Evolutionary conservation across 1,284 basidiomycete species (phyloP).

Genomic region (Cutaneotrichosporon mucoides): DNA sequence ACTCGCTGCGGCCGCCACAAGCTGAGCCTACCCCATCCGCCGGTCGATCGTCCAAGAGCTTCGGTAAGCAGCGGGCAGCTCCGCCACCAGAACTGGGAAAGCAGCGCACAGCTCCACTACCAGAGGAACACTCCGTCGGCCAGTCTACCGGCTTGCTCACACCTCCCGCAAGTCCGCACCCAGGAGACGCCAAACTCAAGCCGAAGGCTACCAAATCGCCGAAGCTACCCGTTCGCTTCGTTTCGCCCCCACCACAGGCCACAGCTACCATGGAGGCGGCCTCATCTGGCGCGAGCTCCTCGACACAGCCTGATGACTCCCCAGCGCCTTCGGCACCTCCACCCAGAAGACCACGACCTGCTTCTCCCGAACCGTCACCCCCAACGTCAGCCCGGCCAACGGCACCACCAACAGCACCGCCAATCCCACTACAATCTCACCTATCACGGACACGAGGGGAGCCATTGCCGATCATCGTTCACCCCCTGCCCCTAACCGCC

Average conservation of each 20-base stretch:
- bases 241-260: neutral
- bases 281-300: neutral
- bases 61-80: too few relatives aligned
- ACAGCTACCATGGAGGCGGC: too few relatives aligned
- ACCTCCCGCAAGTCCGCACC: constrained; percentile 7
- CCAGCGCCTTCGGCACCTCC: too few relatives aligned
- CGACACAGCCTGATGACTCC: too few relatives aligned
- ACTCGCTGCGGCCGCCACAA: too few relatives aligned
- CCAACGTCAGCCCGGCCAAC: too few relatives aligned
- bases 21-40: too few relatives aligned
- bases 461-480: constrained; percentile 11
- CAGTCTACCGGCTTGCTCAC: constrained; percentile 4
- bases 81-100: neutral
- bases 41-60: too few relatives aligned
- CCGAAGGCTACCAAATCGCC: neutral
- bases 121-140: neutral
- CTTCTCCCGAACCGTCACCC: too few relatives aligned
- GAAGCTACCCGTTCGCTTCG: neutral
- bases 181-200: neutral
- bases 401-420: neutral
- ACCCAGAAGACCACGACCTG: too few relatives aligned
- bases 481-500: constrained; percentile 25
- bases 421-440: neutral
- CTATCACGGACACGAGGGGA: neutral
- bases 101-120: neutral